phyloP scores from a whole-genome alignment of 1,284 basidiomycete species.

The Ceratobasidium sp. region DNA sequence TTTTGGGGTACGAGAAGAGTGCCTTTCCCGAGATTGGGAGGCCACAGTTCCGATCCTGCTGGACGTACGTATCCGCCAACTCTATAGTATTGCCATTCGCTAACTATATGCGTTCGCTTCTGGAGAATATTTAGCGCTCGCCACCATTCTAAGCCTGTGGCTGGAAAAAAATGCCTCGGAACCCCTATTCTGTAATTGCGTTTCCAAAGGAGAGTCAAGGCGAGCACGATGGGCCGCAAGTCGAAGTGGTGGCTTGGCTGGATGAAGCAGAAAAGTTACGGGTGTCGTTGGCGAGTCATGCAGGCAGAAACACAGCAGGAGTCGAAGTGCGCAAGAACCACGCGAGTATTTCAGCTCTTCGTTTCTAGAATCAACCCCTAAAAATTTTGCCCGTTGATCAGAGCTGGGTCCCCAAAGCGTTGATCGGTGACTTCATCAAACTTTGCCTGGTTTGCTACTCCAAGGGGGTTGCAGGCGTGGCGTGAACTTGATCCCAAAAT shows the following conservation, averaged over 20 bases:
- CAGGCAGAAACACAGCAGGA: constrained; percentile 72
- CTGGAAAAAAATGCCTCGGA: not conserved
- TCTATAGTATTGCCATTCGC: not conserved
- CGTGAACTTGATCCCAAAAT: constrained; percentile 9
- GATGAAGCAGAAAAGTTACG: constrained; percentile 81
- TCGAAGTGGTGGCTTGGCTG: constrained; percentile 57
- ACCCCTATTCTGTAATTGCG: not conserved
- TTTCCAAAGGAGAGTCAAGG: not conserved
- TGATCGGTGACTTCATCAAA: constrained; percentile 78
- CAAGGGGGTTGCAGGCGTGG: constrained; percentile 53
- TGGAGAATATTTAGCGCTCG: constrained; percentile 1
- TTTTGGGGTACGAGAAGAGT: constrained; percentile 55
- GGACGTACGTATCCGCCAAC: not conserved
- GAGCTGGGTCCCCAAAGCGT: constrained; percentile 82
- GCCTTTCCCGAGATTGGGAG: constrained; percentile 59
- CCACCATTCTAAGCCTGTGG: not conserved
- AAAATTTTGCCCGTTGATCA: constrained; percentile 21
- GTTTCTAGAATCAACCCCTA: constrained; percentile 15
- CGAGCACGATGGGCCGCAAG: no score
- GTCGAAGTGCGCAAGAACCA: constrained; percentile 70
- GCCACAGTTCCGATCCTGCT: constrained; percentile 79
- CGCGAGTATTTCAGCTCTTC: constrained; percentile 29
- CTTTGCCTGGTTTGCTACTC: constrained; percentile 73
- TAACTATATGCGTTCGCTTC: not conserved
- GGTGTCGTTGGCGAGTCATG: constrained; percentile 69